phyloP scores from a whole-genome alignment of 352 stramenopile genomes.

The Phytophthora constricta region DNA sequence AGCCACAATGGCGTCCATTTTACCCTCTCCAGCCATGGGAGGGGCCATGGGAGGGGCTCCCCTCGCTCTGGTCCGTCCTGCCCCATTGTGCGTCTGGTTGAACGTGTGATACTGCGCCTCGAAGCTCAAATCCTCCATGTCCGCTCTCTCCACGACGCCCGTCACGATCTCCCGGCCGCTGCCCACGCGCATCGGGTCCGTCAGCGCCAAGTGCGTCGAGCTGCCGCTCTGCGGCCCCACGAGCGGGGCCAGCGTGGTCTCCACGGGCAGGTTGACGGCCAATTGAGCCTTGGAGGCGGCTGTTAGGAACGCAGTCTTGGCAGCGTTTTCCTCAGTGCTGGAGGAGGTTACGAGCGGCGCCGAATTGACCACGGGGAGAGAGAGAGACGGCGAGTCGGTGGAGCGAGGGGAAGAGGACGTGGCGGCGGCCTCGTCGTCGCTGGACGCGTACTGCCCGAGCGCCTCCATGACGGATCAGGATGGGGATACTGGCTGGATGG shows the following conservation, averaged over 20 bases:
- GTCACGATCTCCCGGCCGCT: constrained; percentile 80
- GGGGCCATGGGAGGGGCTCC: constrained; percentile 36
- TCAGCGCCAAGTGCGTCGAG: constrained; percentile 10
- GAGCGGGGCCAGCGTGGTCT: constrained; percentile 64
- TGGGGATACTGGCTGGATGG: not conserved
- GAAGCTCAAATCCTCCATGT: constrained; percentile 83
- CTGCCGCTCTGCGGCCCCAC: constrained; percentile 42
- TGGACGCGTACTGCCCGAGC: constrained; percentile 56
- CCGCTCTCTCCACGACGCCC: constrained; percentile 71
- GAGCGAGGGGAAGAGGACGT: constrained; percentile 5
- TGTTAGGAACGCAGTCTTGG: constrained; percentile 46
- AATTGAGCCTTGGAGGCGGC: constrained; percentile 51
- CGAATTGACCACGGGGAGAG: constrained; percentile 61
- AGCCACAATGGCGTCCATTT: constrained; percentile 32
- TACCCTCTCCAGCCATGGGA: constrained; percentile 27
- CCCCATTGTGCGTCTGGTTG: constrained; percentile 54
- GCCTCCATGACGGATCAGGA: constrained; percentile 42
- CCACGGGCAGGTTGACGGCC: constrained; percentile 67
- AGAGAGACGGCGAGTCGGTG: constrained; percentile 16
- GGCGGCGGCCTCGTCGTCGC: constrained; percentile 44
- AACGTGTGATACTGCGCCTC: constrained; percentile 84
- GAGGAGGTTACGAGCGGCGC: constrained; percentile 47
- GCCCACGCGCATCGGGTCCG: constrained; percentile 46
- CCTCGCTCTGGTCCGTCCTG: constrained; percentile 27
- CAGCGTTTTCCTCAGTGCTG: constrained; percentile 36